Conservation (phyloP, 2,329 filamentous ascomycete genomes). For the Microdochium paspali region DNA sequence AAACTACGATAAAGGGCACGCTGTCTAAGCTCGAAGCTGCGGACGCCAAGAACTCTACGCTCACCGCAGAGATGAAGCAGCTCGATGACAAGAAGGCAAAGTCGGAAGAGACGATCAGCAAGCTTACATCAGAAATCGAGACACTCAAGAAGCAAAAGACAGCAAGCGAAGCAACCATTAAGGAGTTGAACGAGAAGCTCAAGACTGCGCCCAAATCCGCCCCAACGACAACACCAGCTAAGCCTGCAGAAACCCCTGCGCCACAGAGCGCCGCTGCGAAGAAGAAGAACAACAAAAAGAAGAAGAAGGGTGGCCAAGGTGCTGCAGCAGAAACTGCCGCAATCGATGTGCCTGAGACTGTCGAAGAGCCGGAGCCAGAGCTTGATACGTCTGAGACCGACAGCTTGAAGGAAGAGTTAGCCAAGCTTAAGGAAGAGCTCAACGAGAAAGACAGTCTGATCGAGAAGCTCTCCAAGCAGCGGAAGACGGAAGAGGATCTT, state of each 20-base stretch:
- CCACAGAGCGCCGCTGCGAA: constrained; percentile 20
- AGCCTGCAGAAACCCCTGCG: constrained; percentile 13
- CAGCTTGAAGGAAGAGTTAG: constrained; percentile 37
- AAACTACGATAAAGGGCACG: constrained; percentile 12
- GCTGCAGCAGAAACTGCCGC: constrained; percentile 21
- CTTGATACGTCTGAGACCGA: constrained; percentile 18
- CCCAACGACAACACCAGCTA: constrained; percentile 8
- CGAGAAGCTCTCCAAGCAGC: constrained; percentile 57
- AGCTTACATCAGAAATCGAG: constrained; percentile 35
- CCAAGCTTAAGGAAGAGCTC: constrained; percentile 41
- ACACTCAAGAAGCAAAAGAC: constrained; percentile 25
- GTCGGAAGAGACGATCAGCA: constrained; percentile 28
- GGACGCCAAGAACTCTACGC: constrained; percentile 11
- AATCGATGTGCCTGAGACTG: constrained; percentile 25
- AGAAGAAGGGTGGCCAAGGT: constrained; percentile 56
- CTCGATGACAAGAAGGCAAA: constrained; percentile 23
- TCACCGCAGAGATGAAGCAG: constrained; percentile 24
- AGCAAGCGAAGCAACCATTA: constrained; percentile 29
- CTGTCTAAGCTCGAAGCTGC: constrained; percentile 16
- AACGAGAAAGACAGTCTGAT: constrained; percentile 64
- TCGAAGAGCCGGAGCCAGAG: constrained; percentile 25
- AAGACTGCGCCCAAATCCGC: constrained; percentile 8
- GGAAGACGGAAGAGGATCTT: constrained; percentile 68
- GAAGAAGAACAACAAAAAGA: constrained; percentile 79
- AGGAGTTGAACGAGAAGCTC: constrained; percentile 28